A percentile compares a stretch with the other conserved stretches of the same genome.
These are phyloP conservation scores for Cutaneotrichosporon curvatum DNA, from an alignment of 1,284 basidiomycete genomes.

Conservation along the genomic window DNA sequence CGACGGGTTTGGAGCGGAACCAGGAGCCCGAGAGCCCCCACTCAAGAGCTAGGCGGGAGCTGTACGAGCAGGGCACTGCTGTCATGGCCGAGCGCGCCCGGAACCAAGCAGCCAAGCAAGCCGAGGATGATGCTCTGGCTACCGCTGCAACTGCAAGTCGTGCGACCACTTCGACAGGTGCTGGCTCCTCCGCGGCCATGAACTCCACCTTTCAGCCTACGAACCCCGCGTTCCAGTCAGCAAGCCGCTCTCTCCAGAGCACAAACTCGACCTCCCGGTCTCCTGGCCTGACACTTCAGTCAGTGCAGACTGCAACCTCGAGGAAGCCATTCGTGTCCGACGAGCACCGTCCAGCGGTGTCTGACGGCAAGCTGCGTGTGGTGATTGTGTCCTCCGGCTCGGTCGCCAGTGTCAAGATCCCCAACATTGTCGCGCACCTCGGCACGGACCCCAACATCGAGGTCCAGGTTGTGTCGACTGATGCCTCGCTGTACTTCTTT, in stretches of 20 bases:
- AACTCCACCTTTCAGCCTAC: neutral
- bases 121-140: neutral
- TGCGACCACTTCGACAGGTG: too few species aligned
- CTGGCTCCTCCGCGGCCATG: neutral
- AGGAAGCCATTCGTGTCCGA: conserved; percentile 29
- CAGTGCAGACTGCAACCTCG: neutral
- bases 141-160: neutral
- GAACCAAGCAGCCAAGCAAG: neutral
- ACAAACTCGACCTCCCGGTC: neutral
- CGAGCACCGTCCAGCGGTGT: conserved; percentile 21
- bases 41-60: conserved; percentile 27
- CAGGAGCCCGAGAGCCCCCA: conserved; percentile 31
- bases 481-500: conserved; percentile 72
- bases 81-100: conserved; percentile 6
- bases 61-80: conserved; percentile 27
- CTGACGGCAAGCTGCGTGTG: conserved; percentile 53
- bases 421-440: conserved; percentile 65
- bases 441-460: conserved; percentile 62
- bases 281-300: neutral
- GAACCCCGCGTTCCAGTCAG: too few species aligned
- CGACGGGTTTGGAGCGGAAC: too few species aligned
- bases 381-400: conserved; percentile 83
- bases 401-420: conserved; percentile 88
- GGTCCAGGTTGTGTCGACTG: conserved; percentile 78
- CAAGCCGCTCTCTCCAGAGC: too few species aligned